Percentiles rank a stretch among this genome's conserved stretches.
Conservation (phyloP, 768 basidiomycete genomes). For the Russula vinacea region DNA sequence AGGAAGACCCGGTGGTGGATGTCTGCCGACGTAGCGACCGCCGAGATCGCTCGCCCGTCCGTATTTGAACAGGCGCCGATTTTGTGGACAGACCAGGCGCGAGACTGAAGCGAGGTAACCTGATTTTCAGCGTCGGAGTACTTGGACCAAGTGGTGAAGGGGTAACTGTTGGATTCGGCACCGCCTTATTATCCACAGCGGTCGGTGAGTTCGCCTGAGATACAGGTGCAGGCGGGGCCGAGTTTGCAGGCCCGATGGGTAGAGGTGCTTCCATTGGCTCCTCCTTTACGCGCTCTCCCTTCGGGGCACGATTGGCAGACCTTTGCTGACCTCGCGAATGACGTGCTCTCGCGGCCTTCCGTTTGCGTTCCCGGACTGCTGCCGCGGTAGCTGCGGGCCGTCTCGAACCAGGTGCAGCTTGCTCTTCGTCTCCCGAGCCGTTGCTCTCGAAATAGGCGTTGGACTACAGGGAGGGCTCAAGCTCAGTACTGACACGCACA, state of each 20-base stretch:
- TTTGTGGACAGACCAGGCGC: constrained; percentile 11
- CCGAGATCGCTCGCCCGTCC: constrained; percentile 20
- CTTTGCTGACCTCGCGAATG: constrained; percentile 18
- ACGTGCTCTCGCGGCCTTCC: constrained; percentile 18
- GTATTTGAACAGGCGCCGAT: constrained; percentile 19
- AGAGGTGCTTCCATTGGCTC: constrained; percentile 4
- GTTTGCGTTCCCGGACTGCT: constrained; percentile 19
- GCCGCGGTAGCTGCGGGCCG: constrained; percentile 2
- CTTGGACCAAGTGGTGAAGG: constrained; percentile 10
- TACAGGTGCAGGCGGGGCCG: neutral
- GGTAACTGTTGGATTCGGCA: constrained; percentile 7
- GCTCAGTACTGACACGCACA: neutral
- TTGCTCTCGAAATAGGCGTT: constrained; percentile 22
- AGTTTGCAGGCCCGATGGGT: neutral
- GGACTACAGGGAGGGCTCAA: constrained; percentile 6
- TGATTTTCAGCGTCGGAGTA: constrained; percentile 25
- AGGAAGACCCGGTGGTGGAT: constrained; percentile 26
- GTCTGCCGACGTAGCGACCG: constrained; percentile 27
- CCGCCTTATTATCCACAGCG: constrained; percentile 5
- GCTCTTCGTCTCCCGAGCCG: constrained; percentile 23
- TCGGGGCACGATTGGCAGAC: constrained; percentile 5
- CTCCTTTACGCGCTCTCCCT: constrained; percentile 7
- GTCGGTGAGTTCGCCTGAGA: constrained; percentile 7
- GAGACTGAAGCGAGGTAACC: constrained; percentile 25
- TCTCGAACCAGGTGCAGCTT: neutral